Conservation (phyloP, 164 flowering plant species). For the Nymphaea colorata region DNA sequence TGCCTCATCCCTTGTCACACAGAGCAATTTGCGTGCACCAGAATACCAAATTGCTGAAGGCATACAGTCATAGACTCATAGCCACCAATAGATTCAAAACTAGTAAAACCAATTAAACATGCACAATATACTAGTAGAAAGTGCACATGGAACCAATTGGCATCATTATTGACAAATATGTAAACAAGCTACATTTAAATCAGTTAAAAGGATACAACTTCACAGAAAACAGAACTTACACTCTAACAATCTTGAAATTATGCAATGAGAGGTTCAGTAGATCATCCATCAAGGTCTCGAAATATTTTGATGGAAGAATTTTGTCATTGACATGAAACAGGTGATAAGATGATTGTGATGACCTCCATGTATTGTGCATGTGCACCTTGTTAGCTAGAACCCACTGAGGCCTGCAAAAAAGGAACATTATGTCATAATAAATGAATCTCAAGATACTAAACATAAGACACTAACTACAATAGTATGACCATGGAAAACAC, state of each 20-base stretch:
- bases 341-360: conserved; percentile 94
- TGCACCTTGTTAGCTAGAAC: conserved; percentile 82
- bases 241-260: conserved; percentile 84
- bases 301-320: conserved; percentile 54
- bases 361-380: conserved; percentile 96
- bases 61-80: too few species aligned
- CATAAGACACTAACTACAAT: too few species aligned
- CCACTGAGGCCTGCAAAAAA: conserved; percentile 79
- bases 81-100: too few species aligned
- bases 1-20: too few species aligned
- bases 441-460: background rate
- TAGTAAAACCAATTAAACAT: too few species aligned
- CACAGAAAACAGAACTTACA: conserved; percentile 32
- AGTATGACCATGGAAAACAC: background rate
- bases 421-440: conserved; percentile 3
- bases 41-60: too few species aligned
- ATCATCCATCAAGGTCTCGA: conserved; percentile 59
- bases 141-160: too few species aligned
- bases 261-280: conserved; percentile 73
- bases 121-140: too few species aligned
- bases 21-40: too few species aligned
- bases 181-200: too few species aligned
- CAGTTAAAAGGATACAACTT: too few species aligned
- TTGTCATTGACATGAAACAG: conserved; percentile 46
- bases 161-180: too few species aligned